Base-by-base conservation (phyloP, 2,329 filamentous ascomycete species). In the Paramyrothecium sp. region DNA sequence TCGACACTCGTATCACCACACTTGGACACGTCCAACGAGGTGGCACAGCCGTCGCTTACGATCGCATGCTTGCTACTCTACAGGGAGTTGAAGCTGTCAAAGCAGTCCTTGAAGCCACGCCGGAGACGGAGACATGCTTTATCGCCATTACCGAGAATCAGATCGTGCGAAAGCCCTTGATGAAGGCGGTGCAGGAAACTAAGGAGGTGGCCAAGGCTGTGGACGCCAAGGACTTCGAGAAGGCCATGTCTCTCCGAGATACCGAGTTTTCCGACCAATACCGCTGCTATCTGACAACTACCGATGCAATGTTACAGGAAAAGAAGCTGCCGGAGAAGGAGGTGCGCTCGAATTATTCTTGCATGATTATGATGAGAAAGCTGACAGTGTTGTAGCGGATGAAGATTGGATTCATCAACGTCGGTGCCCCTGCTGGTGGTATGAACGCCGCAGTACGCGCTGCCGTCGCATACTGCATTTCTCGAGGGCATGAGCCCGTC, bases 61-160 rank as follows among this genome's bases (percentile, higher is more conserved):
- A 99, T 75, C 87, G 95, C 64, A 94, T 95, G 86, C 83, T 99
- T 51, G 88, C 90, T 7, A 99, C 95, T 0, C 79, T 98, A 38
- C 95, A 99, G 71, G 95, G 93, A 67, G 92, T 96, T 3, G 93
- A 97, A 74, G 94, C 93, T 22, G 93, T 98, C 68, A 92, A 90
- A 67, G 93, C 94, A 21, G 91, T 97, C 19, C 82, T 97, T 26
- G 91, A 96, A 63, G 91, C 92, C 53, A 96, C 88, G 0, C 92
- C 95, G 11, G 89, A 95, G 48, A 94, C 91, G 0, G 91, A 92
- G 56, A 97, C 92, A 52, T 94, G 92, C 57, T 93, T 99, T 69
- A 98, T 99, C 70, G 93, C 92, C 65, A 93, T 99, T 65, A 93
- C 89, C 62, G 95, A 99, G 80, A 98, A 98, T 83, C 96, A 99